Evolutionary conservation across 306 rosid genomes (phyloP).

Genomic region (Senna siamea): DNA sequence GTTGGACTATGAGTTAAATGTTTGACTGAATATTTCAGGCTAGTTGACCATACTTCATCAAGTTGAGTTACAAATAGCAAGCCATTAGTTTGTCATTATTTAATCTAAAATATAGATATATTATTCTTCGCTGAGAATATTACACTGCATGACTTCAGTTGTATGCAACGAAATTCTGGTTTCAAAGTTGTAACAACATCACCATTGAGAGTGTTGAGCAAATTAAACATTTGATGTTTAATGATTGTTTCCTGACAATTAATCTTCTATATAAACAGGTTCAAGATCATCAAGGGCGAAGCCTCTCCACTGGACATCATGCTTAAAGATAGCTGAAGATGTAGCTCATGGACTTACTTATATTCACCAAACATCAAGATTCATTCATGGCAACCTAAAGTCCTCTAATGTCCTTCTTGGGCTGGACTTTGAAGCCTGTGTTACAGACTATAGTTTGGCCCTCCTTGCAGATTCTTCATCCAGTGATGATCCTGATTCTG

Average conservation of each 20-base stretch:
- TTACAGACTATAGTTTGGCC: conserved; percentile 76
- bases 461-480: conserved; percentile 56
- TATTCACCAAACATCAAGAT: conserved; percentile 69
- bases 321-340: conserved; percentile 95
- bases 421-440: conserved; percentile 83
- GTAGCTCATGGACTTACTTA: conserved; percentile 90
- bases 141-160: no score
- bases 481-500: conserved; percentile 62
- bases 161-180: no score
- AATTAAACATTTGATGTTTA: not conserved
- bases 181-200: no score
- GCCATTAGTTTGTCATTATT: no score
- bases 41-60: no score
- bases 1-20: no score
- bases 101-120: no score
- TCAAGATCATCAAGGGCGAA: conserved; percentile 82
- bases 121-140: no score
- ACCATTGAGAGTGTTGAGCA: no score
- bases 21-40: no score
- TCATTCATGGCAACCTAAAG: conserved; percentile 83
- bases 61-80: no score
- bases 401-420: conserved; percentile 91
- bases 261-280: conserved; percentile 54
- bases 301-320: conserved; percentile 98
- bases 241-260: not conserved